Conservation (phyloP, 2,329 filamentous ascomycete species). For the Botrytis fabae region DNA sequence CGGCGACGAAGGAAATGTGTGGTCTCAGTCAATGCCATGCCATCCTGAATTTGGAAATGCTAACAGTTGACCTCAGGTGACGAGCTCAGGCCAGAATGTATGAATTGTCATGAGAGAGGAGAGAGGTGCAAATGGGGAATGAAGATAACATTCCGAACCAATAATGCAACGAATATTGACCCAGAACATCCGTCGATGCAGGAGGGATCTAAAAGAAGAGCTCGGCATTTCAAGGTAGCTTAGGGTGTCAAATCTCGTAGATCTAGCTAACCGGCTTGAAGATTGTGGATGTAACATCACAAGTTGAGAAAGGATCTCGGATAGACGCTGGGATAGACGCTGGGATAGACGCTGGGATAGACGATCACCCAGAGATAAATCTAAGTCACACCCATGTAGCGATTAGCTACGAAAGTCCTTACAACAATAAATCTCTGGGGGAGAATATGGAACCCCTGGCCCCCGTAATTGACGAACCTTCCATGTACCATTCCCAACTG, state of each 20-base stretch:
- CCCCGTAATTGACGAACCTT: too few species aligned
- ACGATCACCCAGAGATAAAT: too few species aligned
- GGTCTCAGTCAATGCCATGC: conserved; percentile 14
- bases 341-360: not conserved
- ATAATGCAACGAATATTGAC: conserved; percentile 39
- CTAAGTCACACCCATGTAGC: too few species aligned
- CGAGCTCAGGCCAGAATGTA: conserved; percentile 39
- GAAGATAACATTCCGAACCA: conserved; percentile 40
- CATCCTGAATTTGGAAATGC: not conserved
- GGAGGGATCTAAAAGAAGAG: conserved; percentile 21
- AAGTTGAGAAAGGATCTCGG: conserved; percentile 23
- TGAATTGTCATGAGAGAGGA: conserved; percentile 39
- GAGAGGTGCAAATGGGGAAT: conserved; percentile 41
- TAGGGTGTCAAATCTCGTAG: not conserved
- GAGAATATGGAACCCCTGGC: too few species aligned
- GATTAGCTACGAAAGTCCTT: too few species aligned
- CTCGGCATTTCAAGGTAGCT: not conserved
- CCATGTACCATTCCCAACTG: conserved; percentile 10
- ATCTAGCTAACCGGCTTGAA: not conserved
- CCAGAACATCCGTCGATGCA: conserved; percentile 41
- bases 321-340: not conserved
- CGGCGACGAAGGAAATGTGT: conserved; percentile 41
- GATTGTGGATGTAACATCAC: conserved; percentile 28
- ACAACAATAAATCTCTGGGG: too few species aligned
- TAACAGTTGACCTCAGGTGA: conserved; percentile 32